These are phyloP conservation scores for Hyaloscypha finlandica DNA, from an alignment of 495 filamentous ascomycete species.

Conservation along the genomic window DNA sequence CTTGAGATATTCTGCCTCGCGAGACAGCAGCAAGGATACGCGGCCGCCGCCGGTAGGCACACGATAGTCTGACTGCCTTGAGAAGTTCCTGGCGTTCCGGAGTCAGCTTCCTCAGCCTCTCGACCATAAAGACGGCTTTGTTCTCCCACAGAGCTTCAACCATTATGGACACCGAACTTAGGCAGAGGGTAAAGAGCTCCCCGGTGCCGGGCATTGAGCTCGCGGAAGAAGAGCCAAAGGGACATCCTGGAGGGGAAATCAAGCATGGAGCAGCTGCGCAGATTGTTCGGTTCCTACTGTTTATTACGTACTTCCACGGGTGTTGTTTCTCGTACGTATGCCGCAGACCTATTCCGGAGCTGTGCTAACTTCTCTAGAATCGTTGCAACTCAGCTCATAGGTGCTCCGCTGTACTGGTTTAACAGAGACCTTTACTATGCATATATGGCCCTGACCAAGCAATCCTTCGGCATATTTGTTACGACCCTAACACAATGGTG, in stretches of 20 bases:
- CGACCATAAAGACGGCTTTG: not conserved
- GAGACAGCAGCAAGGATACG: not conserved
- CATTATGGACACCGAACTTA: slow-evolving; percentile 26
- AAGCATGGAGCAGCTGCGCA: slow-evolving; percentile 70
- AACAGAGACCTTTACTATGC: slow-evolving; percentile 71
- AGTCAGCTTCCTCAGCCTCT: not conserved
- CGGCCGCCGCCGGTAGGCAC: slow-evolving; percentile 7
- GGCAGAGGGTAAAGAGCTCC: slow-evolving; percentile 23
- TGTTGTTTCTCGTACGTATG: slow-evolving; percentile 32
- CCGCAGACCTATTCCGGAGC: slow-evolving; percentile 3
- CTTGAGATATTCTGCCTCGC: slow-evolving; percentile 4
- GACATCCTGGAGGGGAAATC: slow-evolving; percentile 63
- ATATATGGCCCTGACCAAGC: slow-evolving; percentile 78
- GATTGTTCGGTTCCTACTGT: slow-evolving; percentile 60
- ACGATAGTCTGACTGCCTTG: slow-evolving; percentile 18
- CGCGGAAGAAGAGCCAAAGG: slow-evolving; percentile 6
- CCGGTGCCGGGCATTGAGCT: not conserved
- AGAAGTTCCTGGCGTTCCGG: not conserved
- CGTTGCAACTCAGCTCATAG: slow-evolving; percentile 64
- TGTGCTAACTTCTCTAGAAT: slow-evolving; percentile 48
- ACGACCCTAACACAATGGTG: slow-evolving; percentile 82
- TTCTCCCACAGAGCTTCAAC: not conserved
- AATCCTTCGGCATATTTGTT: slow-evolving; percentile 70
- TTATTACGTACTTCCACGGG: slow-evolving; percentile 66
- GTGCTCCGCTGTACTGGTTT: slow-evolving; percentile 68